Evolutionary conservation across 2,329 filamentous ascomycete species (phyloP).

Genomic region (Claviceps purpurea): DNA sequence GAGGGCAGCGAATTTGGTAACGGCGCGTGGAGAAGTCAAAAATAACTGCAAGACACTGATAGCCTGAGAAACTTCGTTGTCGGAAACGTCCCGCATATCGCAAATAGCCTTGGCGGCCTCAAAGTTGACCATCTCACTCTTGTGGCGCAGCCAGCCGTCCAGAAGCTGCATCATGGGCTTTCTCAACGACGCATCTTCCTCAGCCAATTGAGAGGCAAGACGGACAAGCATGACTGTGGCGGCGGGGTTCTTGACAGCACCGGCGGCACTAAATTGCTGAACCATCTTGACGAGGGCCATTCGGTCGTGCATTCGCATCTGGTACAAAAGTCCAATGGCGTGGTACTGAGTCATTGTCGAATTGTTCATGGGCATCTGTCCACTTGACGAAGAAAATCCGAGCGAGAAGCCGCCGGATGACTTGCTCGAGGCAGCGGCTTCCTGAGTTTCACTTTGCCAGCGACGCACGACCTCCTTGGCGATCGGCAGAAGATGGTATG

Average conservation of each 20-base stretch:
- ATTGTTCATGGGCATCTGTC: constrained; percentile 68
- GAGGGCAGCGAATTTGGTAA: constrained; percentile 95
- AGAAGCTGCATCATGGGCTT: constrained; percentile 96
- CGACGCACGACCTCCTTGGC: constrained; percentile 88
- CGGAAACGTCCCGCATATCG: constrained; percentile 83
- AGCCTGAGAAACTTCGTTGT: constrained; percentile 80
- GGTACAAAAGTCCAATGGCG: constrained; percentile 90
- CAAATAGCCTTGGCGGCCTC: constrained; percentile 97
- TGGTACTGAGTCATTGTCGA: constrained; percentile 99
- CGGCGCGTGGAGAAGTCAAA: constrained; percentile 85
- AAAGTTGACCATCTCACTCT: constrained; percentile 99
- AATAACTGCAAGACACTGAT: constrained; percentile 94
- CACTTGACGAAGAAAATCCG: constrained; percentile 72
- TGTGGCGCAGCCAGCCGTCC: constrained; percentile 92
- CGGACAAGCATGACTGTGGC: constrained; percentile 87
- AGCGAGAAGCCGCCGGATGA: constrained; percentile 82
- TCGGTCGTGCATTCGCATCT: constrained; percentile 93
- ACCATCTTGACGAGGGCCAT: constrained; percentile 99
- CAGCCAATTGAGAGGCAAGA: constrained; percentile 82
- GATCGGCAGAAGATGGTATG: constrained; percentile 93
- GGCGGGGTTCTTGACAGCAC: constrained; percentile 88
- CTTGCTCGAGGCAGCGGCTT: constrained; percentile 83
- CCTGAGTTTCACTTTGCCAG: constrained; percentile 98
- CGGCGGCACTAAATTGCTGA: constrained; percentile 89
- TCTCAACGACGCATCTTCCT: constrained; percentile 77